Conservation (phyloP, 2,329 filamentous ascomycete species). For the Byssochlamys sp. region DNA sequence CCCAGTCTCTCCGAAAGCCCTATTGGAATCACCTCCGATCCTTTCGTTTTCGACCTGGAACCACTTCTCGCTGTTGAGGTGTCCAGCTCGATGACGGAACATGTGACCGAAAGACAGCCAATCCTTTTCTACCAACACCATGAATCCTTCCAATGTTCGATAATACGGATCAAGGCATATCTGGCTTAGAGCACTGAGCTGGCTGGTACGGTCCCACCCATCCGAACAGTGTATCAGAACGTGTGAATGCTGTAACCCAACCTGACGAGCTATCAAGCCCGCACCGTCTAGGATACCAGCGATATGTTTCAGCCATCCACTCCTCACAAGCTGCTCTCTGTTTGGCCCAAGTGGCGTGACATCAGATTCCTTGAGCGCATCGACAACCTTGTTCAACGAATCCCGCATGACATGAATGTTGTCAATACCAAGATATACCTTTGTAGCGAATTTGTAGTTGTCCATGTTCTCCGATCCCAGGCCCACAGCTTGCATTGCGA, state of each 20-base stretch:
- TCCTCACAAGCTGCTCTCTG: conserved; percentile 68
- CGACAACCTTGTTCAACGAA: conserved; percentile 77
- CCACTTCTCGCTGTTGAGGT: conserved; percentile 85
- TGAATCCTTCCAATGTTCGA: conserved; percentile 86
- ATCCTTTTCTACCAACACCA: conserved; percentile 89
- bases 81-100: conserved; percentile 86
- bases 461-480: conserved; percentile 97
- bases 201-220: conserved; percentile 94
- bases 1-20: conserved; percentile 31
- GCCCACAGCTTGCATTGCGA: conserved; percentile 86
- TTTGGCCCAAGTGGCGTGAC: conserved; percentile 73
- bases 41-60: conserved; percentile 76
- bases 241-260: conserved; percentile 87
- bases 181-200: conserved; percentile 83
- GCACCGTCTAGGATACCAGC: conserved; percentile 73
- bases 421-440: conserved; percentile 88
- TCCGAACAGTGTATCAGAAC: conserved; percentile 96
- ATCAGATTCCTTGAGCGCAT: conserved; percentile 86
- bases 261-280: conserved; percentile 70
- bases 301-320: conserved; percentile 86
- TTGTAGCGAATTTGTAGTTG: conserved; percentile 83
- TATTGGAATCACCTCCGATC: conserved; percentile 47
- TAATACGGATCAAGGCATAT: conserved; percentile 93
- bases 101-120: conserved; percentile 97
- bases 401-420: conserved; percentile 98